Percentiles rank a stretch among this genome's conserved stretches.
Evolutionary conservation across 2,329 filamentous ascomycete genomes (phyloP).

Genomic region (Paecilomyces sp.): DNA sequence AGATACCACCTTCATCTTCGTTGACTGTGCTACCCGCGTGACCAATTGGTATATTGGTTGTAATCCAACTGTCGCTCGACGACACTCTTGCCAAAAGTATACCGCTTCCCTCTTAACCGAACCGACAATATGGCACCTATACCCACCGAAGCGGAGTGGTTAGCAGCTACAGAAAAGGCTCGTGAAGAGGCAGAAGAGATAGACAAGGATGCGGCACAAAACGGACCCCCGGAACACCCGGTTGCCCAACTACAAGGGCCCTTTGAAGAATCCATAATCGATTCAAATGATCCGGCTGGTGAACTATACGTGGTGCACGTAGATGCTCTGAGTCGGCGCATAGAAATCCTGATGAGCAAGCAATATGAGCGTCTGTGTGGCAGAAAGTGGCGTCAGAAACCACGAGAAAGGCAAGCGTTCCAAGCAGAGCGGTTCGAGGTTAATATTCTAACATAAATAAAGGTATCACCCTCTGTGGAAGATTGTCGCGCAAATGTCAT

Average conservation of each 20-base stretch:
- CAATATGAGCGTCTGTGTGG: slow-evolving; percentile 65
- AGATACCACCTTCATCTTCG: neutral
- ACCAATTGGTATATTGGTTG: neutral
- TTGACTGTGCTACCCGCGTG: neutral
- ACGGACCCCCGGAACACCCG: slow-evolving; percentile 28
- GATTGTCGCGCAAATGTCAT: slow-evolving; percentile 84
- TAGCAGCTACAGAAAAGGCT: slow-evolving; percentile 6
- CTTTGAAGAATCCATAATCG: slow-evolving; percentile 39
- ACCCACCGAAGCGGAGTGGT: slow-evolving; percentile 7
- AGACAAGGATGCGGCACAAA: slow-evolving; percentile 2
- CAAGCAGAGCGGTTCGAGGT: neutral
- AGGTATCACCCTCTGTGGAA: slow-evolving; percentile 84
- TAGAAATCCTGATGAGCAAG: slow-evolving; percentile 59
- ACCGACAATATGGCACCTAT: slow-evolving; percentile 4
- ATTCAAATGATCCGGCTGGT: slow-evolving; percentile 20
- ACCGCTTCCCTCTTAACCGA: neutral
- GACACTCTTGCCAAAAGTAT: neutral
- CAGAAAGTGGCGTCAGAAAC: slow-evolving; percentile 67
- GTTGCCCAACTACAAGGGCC: slow-evolving; percentile 37
- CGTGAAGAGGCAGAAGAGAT: slow-evolving; percentile 3
- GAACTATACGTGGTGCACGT: slow-evolving; percentile 24
- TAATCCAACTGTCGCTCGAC: neutral
- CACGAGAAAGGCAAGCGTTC: slow-evolving; percentile 48
- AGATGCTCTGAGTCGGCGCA: slow-evolving; percentile 47
- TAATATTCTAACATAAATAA: slow-evolving; percentile 7